phyloP scores from a whole-genome alignment of 2,329 filamentous ascomycete species.

The Pseudogymnoascus sp. region DNA sequence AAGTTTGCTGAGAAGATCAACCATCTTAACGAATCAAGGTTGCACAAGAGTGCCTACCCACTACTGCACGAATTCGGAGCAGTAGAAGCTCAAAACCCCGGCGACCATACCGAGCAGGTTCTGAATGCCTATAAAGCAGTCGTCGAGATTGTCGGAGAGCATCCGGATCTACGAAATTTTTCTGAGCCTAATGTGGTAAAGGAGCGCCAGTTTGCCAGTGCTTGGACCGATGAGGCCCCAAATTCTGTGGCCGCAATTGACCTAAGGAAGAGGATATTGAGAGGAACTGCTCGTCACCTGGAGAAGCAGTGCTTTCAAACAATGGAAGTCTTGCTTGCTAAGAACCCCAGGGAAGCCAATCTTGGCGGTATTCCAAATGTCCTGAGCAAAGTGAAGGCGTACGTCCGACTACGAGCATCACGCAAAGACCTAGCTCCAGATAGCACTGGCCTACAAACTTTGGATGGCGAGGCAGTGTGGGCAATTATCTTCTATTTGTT shows the following conservation, averaged over 20 bases:
- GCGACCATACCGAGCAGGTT: constrained; percentile 67
- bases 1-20: constrained; percentile 75
- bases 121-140: constrained; percentile 78
- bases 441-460: constrained; percentile 70
- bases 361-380: constrained; percentile 83
- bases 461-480: constrained; percentile 84
- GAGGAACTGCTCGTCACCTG: constrained; percentile 71
- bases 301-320: constrained; percentile 76
- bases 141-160: constrained; percentile 71
- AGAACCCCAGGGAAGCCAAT: constrained; percentile 81
- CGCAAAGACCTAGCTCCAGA: constrained; percentile 82
- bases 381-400: constrained; percentile 86
- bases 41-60: constrained; percentile 62
- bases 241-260: constrained; percentile 58
- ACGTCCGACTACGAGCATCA: constrained; percentile 72
- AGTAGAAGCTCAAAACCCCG: constrained; percentile 64
- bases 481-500: constrained; percentile 89
- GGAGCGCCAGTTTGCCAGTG: constrained; percentile 68
- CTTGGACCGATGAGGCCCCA: constrained; percentile 69
- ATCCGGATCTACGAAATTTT: constrained; percentile 51
- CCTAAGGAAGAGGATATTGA: constrained; percentile 72
- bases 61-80: constrained; percentile 70
- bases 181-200: constrained; percentile 59
- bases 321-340: constrained; percentile 70
- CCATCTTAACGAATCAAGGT: constrained; percentile 66